These are phyloP conservation scores for Pleomassaria siparia DNA, from an alignment of 2,329 filamentous ascomycete genomes.

Conservation along the genomic window DNA sequence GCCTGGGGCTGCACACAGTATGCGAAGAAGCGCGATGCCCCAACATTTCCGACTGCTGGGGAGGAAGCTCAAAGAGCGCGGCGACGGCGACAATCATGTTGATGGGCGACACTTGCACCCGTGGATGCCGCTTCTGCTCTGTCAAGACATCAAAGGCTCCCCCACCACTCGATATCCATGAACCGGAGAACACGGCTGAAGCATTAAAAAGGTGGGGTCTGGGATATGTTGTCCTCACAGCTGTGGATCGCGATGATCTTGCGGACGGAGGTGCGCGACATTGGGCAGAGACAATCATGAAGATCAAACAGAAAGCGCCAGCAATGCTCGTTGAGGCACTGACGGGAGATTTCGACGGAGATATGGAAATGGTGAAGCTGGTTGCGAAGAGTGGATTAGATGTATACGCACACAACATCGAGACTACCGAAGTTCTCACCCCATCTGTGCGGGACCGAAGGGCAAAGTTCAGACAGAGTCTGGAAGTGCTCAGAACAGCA, in stretches of 20 bases:
- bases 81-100: constrained; percentile 99
- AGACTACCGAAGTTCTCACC: constrained; percentile 89
- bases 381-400: constrained; percentile 89
- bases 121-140: constrained; percentile 94
- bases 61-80: constrained; percentile 80
- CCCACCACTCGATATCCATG: constrained; percentile 87
- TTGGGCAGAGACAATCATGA: constrained; percentile 90
- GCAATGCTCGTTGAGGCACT: constrained; percentile 78
- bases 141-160: constrained; percentile 82
- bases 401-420: constrained; percentile 95
- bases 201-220: constrained; percentile 89
- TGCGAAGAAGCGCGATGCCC: constrained; percentile 97
- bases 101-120: constrained; percentile 97
- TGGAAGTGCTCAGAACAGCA: constrained; percentile 76
- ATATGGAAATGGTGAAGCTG: constrained; percentile 81
- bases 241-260: constrained; percentile 90
- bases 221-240: constrained; percentile 93
- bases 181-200: constrained; percentile 95
- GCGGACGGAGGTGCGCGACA: constrained; percentile 84
- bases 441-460: constrained; percentile 87
- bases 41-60: constrained; percentile 98
- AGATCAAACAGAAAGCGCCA: constrained; percentile 76
- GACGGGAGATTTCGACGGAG: constrained; percentile 84
- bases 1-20: constrained; percentile 88
- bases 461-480: constrained; percentile 83